Percentiles rank a stretch among this genome's conserved stretches.
These are phyloP conservation scores for Raffaelea albimanens DNA, from an alignment of 2,329 filamentous ascomycete species.

Conservation along the genomic window DNA sequence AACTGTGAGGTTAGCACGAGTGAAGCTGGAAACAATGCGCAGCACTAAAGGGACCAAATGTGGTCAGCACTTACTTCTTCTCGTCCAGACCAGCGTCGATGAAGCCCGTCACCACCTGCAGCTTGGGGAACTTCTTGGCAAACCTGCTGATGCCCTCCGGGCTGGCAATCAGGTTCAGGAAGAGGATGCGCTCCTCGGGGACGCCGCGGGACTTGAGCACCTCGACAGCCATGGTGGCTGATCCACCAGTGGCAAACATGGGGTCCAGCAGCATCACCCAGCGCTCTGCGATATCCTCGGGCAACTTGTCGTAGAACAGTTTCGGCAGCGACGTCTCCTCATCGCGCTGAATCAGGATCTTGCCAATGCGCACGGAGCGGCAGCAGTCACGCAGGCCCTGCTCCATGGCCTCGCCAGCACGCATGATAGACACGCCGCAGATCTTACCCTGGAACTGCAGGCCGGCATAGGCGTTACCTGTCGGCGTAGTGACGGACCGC, in stretches of 20 bases:
- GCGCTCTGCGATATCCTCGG: conserved; percentile 80
- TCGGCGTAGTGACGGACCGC: conserved; percentile 82
- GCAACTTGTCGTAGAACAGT: conserved; percentile 96
- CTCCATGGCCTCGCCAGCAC: conserved; percentile 97
- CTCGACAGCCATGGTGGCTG: conserved; percentile 93
- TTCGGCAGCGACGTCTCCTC: conserved; percentile 89
- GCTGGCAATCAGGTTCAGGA: conserved; percentile 95
- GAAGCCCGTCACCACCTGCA: conserved; percentile 90
- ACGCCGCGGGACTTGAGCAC: conserved; percentile 85
- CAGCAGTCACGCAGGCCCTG: conserved; percentile 94
- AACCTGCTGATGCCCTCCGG: conserved; percentile 87
- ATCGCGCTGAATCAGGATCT: conserved; percentile 95
- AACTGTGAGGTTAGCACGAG: conserved; percentile 49
- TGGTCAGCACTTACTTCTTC: conserved; percentile 60
- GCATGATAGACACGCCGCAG: conserved; percentile 97
- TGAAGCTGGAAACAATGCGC: background rate
- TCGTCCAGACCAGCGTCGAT: conserved; percentile 90
- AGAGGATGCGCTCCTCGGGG: conserved; percentile 88
- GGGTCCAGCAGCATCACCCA: conserved; percentile 94
- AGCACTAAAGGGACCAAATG: conserved; percentile 3
- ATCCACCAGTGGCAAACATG: conserved; percentile 98
- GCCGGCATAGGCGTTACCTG: conserved; percentile 78
- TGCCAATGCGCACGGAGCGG: conserved; percentile 93
- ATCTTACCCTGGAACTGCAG: conserved; percentile 97
- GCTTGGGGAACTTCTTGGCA: conserved; percentile 75